Conservation (phyloP, 306 rosid genomes). For the Calophaca sinica region DNA sequence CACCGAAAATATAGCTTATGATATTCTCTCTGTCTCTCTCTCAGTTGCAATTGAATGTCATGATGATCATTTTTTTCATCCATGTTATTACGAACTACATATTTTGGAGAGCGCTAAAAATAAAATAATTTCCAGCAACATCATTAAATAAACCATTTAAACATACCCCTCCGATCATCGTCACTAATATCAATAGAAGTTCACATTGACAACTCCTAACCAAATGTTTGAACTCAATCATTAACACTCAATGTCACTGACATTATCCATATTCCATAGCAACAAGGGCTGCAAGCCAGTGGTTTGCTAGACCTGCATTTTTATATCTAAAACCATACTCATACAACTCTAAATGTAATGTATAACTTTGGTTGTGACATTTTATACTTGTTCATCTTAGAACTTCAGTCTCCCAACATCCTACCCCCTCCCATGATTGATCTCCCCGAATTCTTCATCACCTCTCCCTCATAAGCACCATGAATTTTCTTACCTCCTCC, state of each 20-base stretch:
- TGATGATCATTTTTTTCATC: constrained; percentile 6
- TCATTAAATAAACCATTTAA: not conserved
- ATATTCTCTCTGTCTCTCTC: too few species aligned
- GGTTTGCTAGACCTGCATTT: too few species aligned
- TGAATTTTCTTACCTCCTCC: constrained; percentile 6
- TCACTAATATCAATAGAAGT: constrained; percentile 16
- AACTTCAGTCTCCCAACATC: constrained; percentile 28
- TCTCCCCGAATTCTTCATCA: constrained; percentile 25
- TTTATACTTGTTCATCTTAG: not conserved
- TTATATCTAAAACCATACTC: constrained; percentile 28
- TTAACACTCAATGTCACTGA: constrained; percentile 12
- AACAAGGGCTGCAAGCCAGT: constrained; percentile 1
- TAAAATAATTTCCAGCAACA: not conserved
- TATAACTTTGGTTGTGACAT: constrained; percentile 20
- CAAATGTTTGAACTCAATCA: constrained; percentile 14
- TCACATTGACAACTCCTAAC: constrained; percentile 5
- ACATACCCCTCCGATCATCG: not conserved
- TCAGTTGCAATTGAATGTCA: not conserved
- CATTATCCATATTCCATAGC: constrained; percentile 7
- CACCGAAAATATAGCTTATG: too few species aligned
- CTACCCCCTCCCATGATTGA: not conserved
- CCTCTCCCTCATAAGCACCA: constrained; percentile 17
- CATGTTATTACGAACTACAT: not conserved
- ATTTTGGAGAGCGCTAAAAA: not conserved
- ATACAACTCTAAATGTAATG: constrained; percentile 30